Evolutionary conservation across 352 stramenopile species (phyloP), one percentile per base, ranked within the genome.

Genomic region (Globisporangium iwayamae): DNA sequence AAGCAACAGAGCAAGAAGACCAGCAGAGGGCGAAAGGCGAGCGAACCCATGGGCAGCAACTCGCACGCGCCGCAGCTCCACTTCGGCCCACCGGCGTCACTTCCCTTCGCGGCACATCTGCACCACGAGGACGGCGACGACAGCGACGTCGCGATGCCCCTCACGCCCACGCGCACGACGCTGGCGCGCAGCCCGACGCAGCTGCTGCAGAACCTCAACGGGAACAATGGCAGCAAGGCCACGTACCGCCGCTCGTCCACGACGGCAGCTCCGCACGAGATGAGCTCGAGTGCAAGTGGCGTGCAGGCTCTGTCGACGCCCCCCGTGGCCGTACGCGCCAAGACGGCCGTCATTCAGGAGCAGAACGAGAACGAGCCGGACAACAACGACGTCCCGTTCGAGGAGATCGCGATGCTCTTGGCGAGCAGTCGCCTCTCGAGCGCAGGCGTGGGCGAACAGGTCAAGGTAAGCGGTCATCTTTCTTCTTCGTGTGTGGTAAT

Each of bases 321-420:
- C 11, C 63, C 63, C 4, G 25, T 52, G 39, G 30, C 46, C 13
- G 64, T 18, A 25, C 59, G 57, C 25, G 57, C 64, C 32, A 65
- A 62, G 41, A 70, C 57, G 18, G 46, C 39, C 18, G 52, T 65
- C 2, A 28, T 62, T 14, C 46, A 50, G 14, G 53, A 62, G 56
- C 46, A 61, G 64, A 65, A 66, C 51, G 64, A 70, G 52, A 65
- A 65, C 41, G 63, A 57, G 2, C 51, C 62, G 43, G 43, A 48
- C n/a, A 60, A 30, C 18, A 66, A 66, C 28, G 64, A 70, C n/a
- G 48, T 70, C 6, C 64, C 64, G 51, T 66, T 70, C 9, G 64
- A 70, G 50, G 64, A 70, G 32, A 66, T 70, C 45, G 64, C 64
- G 14, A 53, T 58, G 57, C 34, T 66, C 30, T 20, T 70, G 39